These are phyloP conservation scores for Panicum virgatum DNA, from an alignment of 202 grass and related monocot genomes.

Conservation along the genomic window DNA sequence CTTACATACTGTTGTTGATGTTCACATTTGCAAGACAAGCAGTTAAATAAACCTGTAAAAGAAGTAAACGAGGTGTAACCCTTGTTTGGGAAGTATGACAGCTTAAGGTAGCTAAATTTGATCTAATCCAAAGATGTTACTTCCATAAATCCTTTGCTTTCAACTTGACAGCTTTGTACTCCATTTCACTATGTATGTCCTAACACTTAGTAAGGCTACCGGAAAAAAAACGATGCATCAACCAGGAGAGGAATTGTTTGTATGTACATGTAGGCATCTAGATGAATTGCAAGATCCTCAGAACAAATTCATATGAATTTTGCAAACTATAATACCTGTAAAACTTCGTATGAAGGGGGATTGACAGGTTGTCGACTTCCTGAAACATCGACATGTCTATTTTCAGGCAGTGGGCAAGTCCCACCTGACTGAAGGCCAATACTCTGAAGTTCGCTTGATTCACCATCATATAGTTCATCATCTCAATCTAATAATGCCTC, in stretches of 20 bases:
- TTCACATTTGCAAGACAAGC: conserved; percentile 75
- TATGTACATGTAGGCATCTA: background rate
- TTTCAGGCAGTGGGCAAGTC: conserved; percentile 41
- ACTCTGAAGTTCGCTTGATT: conserved; percentile 57
- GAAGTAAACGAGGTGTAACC: conserved; percentile 14
- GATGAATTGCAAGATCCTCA: background rate
- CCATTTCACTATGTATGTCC: background rate
- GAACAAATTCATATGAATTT: background rate
- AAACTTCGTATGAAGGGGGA: conserved; percentile 49
- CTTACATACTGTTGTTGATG: conserved; percentile 65
- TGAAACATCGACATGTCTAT: conserved; percentile 37
- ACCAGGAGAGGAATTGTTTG: conserved; percentile 4
- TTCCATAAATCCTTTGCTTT: conserved; percentile 23
- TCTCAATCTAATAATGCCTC: conserved; percentile 41
- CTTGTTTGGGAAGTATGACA: conserved; percentile 2
- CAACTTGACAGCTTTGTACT: background rate
- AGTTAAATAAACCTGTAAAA: conserved; percentile 72
- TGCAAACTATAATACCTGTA: conserved; percentile 55
- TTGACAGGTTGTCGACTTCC: conserved; percentile 23
- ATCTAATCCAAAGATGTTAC: conserved; percentile 27
- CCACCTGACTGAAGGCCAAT: conserved; percentile 59
- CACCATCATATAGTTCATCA: conserved; percentile 71
- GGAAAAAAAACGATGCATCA: conserved; percentile 30
- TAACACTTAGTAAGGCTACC: background rate
- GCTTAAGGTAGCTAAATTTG: conserved; percentile 1